A percentile compares a stretch with the other conserved stretches of the same genome.
phyloP scores from a whole-genome alignment of 805 yeast genomes.

The Wickerhamomyces strasburgensis region DNA sequence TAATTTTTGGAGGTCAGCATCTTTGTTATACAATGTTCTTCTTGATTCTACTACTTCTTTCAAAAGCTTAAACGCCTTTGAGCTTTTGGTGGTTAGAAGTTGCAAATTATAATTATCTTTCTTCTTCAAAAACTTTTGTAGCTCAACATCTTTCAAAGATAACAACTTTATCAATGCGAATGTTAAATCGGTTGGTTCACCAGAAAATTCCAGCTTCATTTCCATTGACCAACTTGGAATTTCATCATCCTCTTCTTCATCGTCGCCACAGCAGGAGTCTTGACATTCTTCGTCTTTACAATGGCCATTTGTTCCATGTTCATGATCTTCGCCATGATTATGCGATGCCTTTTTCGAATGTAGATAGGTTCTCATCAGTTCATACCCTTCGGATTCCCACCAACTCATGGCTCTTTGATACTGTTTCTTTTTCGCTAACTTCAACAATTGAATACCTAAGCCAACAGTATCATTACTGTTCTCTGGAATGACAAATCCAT shows the following conservation, averaged over 20 bases:
- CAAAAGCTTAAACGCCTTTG: constrained; percentile 19
- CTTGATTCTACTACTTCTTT: constrained; percentile 17
- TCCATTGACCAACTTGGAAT: constrained; percentile 41
- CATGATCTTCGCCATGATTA: constrained; percentile 14
- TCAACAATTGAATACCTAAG: constrained; percentile 47
- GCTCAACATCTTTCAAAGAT: constrained; percentile 25
- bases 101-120: constrained; percentile 15
- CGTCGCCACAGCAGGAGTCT: constrained; percentile 12
- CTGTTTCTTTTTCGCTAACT: constrained; percentile 29
- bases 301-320: constrained; percentile 4
- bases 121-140: constrained; percentile 23
- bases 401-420: constrained; percentile 38
- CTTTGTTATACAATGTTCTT: constrained; percentile 10
- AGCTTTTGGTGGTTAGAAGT: constrained; percentile 13
- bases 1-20: constrained; percentile 8
- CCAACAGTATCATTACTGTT: constrained; percentile 54
- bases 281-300: constrained; percentile 18
- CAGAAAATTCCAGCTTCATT: constrained; percentile 35
- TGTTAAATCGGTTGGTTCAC: constrained; percentile 41
- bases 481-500: constrained; percentile 66
- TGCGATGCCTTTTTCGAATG: constrained; percentile 12
- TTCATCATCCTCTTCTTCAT: constrained; percentile 18
- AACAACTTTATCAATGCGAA: constrained; percentile 36
- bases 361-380: constrained; percentile 19
- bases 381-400: constrained; percentile 45